Base-by-base conservation (phyloP, 352 stramenopile species). In the Pythium volutum region DNA sequence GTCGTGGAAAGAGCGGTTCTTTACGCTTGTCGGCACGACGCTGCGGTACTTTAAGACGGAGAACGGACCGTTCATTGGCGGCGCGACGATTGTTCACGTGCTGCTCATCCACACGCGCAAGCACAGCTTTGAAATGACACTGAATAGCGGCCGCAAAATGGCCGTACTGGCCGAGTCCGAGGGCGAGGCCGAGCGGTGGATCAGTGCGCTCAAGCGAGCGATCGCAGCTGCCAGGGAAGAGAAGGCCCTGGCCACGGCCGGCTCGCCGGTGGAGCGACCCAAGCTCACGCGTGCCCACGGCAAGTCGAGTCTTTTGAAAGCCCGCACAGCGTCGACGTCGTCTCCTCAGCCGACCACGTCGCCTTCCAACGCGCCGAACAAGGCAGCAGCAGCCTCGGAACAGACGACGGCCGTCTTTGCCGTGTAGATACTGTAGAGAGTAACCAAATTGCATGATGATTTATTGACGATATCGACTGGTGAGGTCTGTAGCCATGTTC, bases 31-130 rank as follows among this genome's bases (percentile, higher is more conserved):
- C 29, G 81, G 82, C 8, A 76, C 80, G 39, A 83, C 75, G n/a
- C 62, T 94, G 54, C 87, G 81, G 48, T 94, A 94, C 67, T 94
- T 88, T 54, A 89, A 92, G 65, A 94, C 81, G 43, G 82, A 89
- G 64, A 87, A 86, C 27, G 85, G 83, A 0, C 73, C 81, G 4
- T 66, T 91, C 12, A 62, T 93, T 43, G 74, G 77, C 38, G 87
- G 72, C 59, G 73, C 85, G 31, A 85, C 76, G 14, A 78, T 92
- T 14, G 88, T 82, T 18, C 78, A 91, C 55, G 81, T 94, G 7
- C 69, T 85, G 26, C 76, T 83, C 0, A 59, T 89, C 49, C 78
- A 76, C 29, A 79, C 74, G 16, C 89, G 79, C 69, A 77, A 79
- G 62, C 67, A 90, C 47, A 91, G 81, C 65, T 73, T 93, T 33